Evolutionary conservation across 768 basidiomycete genomes (phyloP).

Genomic region (Mycena floridula): DNA sequence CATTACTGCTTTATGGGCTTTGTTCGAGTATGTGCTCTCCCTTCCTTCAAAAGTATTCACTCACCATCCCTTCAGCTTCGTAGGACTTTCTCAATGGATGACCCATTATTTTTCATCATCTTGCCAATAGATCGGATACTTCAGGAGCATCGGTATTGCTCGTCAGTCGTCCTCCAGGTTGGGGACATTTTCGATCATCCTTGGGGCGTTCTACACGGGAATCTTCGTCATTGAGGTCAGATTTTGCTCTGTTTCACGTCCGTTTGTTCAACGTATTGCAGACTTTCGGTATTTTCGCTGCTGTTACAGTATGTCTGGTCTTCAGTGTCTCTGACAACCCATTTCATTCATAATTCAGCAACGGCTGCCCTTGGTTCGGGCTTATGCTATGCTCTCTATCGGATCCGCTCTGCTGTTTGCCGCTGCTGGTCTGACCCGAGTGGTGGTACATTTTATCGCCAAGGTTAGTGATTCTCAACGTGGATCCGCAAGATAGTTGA

Average conservation of each 20-base stretch:
- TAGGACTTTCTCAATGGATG: conserved; percentile 16
- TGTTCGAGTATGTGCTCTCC: conserved; percentile 49
- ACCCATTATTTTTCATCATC: not conserved
- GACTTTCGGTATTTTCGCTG: conserved; percentile 48
- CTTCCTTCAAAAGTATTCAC: not conserved
- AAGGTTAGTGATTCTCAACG: conserved; percentile 38
- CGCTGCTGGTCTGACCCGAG: conserved; percentile 46
- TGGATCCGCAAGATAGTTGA: not conserved
- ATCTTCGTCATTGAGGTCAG: conserved; percentile 44
- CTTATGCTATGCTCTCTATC: conserved; percentile 49
- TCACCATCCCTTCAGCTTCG: conserved; percentile 20
- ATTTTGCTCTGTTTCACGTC: not conserved
- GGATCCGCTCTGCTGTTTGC: conserved; percentile 42
- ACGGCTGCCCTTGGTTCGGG: conserved; percentile 44
- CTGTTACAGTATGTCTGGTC: conserved; percentile 36
- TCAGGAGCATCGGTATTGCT: conserved; percentile 37
- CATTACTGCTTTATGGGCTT: conserved; percentile 50
- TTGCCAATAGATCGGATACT: conserved; percentile 49
- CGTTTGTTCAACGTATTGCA: conserved; percentile 4
- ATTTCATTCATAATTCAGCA: conserved; percentile 31
- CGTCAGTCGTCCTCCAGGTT: conserved; percentile 37
- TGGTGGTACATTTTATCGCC: conserved; percentile 59
- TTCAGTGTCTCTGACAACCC: not conserved
- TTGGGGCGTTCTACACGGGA: conserved; percentile 52
- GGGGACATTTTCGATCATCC: conserved; percentile 47